Conservation (phyloP, 495 filamentous ascomycete genomes). For the Immersiella caudata region DNA sequence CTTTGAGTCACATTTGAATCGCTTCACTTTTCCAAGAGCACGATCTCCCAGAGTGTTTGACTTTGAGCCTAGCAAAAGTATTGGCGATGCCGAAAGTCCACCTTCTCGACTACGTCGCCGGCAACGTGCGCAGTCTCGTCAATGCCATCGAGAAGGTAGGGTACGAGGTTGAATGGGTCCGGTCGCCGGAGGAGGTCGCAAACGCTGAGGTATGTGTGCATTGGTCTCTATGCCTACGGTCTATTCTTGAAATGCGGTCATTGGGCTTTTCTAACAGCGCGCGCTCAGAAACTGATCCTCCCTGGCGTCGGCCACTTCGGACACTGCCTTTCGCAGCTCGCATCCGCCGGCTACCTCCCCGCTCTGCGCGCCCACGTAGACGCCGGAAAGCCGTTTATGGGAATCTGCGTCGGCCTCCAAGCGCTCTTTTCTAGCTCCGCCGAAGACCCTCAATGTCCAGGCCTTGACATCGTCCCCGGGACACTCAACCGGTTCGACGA, state of each 20-base stretch:
- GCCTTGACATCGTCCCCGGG: constrained; percentile 73
- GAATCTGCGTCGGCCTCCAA: constrained; percentile 93
- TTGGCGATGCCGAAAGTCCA: constrained; percentile 82
- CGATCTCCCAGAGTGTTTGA: neutral
- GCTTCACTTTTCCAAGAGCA: neutral
- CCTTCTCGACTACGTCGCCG: constrained; percentile 76
- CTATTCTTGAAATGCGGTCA: neutral
- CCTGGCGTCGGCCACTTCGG: constrained; percentile 98
- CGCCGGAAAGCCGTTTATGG: constrained; percentile 93
- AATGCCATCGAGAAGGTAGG: constrained; percentile 96
- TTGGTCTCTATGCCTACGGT: neutral
- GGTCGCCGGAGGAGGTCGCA: constrained; percentile 75
- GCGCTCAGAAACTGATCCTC: constrained; percentile 76
- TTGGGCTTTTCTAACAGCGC: neutral
- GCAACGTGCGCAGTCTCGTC: constrained; percentile 91
- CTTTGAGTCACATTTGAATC: constrained; percentile 29
- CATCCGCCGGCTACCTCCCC: constrained; percentile 75
- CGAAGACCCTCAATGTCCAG: constrained; percentile 69
- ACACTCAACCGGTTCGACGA: constrained; percentile 76
- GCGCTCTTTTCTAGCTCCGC: constrained; percentile 83
- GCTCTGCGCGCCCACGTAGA: constrained; percentile 79
- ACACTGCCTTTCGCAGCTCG: constrained; percentile 84
- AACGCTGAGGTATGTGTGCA: constrained; percentile 71
- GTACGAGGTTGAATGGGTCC: constrained; percentile 92
- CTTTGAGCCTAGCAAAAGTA: neutral